These are phyloP conservation scores for Naegleria gruberi DNA, from an alignment of 208 protist species.

Conservation along the genomic window DNA sequence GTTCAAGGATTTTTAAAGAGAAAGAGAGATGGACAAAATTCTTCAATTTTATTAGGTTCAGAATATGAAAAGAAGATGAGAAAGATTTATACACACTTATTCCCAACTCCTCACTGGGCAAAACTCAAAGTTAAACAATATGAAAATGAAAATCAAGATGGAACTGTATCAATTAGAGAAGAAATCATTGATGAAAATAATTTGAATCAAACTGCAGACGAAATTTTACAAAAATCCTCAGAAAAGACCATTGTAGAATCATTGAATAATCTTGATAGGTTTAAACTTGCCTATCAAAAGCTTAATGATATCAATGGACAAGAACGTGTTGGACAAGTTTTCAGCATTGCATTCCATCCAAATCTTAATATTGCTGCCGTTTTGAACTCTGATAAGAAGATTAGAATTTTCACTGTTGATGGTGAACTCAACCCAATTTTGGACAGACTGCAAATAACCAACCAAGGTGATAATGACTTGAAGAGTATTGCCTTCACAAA, in stretches of 20 bases:
- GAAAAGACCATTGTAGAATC: not conserved
- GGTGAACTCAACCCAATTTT: not conserved
- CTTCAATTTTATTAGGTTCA: not conserved
- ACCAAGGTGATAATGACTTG: not conserved
- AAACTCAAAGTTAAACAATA: not conserved
- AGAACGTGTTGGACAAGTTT: not conserved
- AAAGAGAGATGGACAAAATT: too few species aligned
- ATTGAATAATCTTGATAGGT: not conserved
- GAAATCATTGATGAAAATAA: not conserved
- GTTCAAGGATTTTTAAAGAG: not conserved
- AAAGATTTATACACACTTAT: not conserved
- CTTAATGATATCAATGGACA: not conserved
- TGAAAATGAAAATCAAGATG: not conserved
- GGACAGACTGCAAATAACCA: not conserved
- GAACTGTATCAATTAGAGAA: not conserved
- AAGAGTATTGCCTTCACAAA: not conserved
- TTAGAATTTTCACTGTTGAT: not conserved
- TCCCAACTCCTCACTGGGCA: not conserved
- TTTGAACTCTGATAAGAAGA: not conserved
- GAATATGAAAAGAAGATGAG: conserved; percentile 12
- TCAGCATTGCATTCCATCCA: not conserved
- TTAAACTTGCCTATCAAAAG: not conserved
- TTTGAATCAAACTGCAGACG: not conserved
- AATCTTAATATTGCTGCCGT: not conserved
- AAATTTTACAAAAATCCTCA: not conserved